A percentile compares a stretch with the other conserved stretches of the same genome.
Evolutionary conservation across 2,329 filamentous ascomycete species (phyloP).

Genomic region (Aspergillus fischeri): DNA sequence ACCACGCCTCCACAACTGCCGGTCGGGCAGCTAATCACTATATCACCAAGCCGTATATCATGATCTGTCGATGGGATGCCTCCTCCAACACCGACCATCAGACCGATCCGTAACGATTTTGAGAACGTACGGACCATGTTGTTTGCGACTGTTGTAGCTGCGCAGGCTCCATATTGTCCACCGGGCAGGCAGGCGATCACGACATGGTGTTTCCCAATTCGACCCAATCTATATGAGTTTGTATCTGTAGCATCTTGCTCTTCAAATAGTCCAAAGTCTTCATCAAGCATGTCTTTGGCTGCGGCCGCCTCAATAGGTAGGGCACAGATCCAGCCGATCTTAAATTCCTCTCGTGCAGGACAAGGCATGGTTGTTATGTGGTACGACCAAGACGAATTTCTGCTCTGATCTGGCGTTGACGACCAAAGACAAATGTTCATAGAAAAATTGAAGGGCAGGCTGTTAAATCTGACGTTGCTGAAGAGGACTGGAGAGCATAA

Average conservation of each 20-base stretch:
- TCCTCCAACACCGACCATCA: slow-evolving; percentile 23
- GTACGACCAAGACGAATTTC: too few species aligned
- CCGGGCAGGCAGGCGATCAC: slow-evolving; percentile 13
- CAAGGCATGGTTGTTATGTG: background rate
- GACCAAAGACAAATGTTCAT: too few species aligned
- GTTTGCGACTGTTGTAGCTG: slow-evolving; percentile 8
- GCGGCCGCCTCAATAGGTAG: slow-evolving; percentile 10
- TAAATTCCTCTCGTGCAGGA: background rate
- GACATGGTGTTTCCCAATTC: slow-evolving; percentile 11
- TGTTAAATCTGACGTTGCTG: too few species aligned
- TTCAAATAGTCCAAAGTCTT: slow-evolving; percentile 11
- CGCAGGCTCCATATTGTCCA: slow-evolving; percentile 8
- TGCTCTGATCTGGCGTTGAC: too few species aligned
- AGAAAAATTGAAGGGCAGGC: too few species aligned
- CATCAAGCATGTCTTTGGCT: slow-evolving; percentile 11
- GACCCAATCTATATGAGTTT: slow-evolving; percentile 14
- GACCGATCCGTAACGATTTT: slow-evolving; percentile 10
- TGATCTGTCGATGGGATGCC: slow-evolving; percentile 14
- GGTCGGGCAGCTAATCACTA: slow-evolving; percentile 20
- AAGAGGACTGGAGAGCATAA: too few species aligned
- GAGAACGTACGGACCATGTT: slow-evolving; percentile 13
- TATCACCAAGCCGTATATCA: slow-evolving; percentile 27
- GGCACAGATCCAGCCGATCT: slow-evolving; percentile 10
- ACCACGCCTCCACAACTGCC: slow-evolving; percentile 17
- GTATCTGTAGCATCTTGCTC: slow-evolving; percentile 9